Base-by-base conservation (phyloP, 352 stramenopile species). In the Globisporangium splendens region DNA sequence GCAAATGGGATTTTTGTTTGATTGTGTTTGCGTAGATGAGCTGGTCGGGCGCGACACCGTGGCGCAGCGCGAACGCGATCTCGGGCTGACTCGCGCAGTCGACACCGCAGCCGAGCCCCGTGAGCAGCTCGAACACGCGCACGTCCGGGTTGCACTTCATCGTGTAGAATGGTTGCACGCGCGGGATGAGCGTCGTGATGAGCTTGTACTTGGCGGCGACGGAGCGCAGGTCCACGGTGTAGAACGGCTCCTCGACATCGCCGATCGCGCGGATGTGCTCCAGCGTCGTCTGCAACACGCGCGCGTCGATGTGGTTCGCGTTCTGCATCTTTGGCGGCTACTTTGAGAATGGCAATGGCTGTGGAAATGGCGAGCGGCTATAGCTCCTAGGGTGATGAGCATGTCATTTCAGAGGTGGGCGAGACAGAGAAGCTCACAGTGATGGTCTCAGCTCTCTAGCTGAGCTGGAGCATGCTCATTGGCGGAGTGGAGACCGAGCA, bases 11-110 rank as follows among this genome's bases (percentile, higher is more conserved):
- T 8, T 68, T 69, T 51, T 78, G 70, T 72, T 97, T 97, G 72
- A 88, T 94, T 7, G 89, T 91, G 71, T 97, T 96, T 48, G 89
- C 89, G 62, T 90, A 97, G 41, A 97, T 90, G 61, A 97, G 94
- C 8, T 79, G 62, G 50, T 82, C 60, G 4, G 76, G 59, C 1
- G 62, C 33, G 17, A 83, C 63, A 66, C 84, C 82, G 35, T 83
- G 75, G 0, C 43, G 52, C 12, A 93, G 55, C 3, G 92, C 87
- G 10, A 95, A 52, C 42, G 64, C 65, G 55, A 96, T 88, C 61
- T 97, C 89, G 4, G 68, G 68, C 44, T 77, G 72, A 22, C 83
- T 96, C 39, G 91, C 91, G 61, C 91, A 97, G 71, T 97, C 91
- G 48, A 97, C 95, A 20, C 74, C 67, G 35, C 74, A 78, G 43